Evolutionary conservation across 352 stramenopile species (phyloP), one percentile per base, ranked within the genome.

Genomic region (Thalassiosira hispida): DNA sequence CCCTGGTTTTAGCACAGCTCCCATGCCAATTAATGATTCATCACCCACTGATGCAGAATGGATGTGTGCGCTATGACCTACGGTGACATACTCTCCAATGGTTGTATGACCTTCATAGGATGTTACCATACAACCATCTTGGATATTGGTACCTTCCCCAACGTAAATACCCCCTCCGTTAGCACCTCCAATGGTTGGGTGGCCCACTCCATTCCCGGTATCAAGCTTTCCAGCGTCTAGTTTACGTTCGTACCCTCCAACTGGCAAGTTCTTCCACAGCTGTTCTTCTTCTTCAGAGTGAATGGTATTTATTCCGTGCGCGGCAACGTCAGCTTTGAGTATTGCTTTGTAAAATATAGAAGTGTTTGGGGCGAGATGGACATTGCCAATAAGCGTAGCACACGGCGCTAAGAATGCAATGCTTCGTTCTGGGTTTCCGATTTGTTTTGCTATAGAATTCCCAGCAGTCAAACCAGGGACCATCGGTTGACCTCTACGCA

Each of bases 291-390:
- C 55, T 22, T 42, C 5, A 49, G 38, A 49, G n/a, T 51, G 57
- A 59, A 84, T 73, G 31, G 69, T 77, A 29, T 79, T 73, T 23
- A 84, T 63, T 2, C 44, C 77, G 40, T 79, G 53, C 18, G 77
- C 77, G 4, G 77, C 77, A 0, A 84, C 77, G 64, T 94, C 89
- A 74, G 91, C 96, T 82, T 96, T 94, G 73, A 99, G 96, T 59
- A 98, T 93, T 29, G 97, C 94, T 86, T 97, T 97, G 91, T 99
- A 99, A 88, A 96, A 98, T 76, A 99, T 91, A 18, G 95, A 98
- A 20, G 94, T 93, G 78, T 97, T 94, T 81, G 96, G 94, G 80
- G 92, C 96, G 68, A 99, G 95, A 81, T 97, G 94, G 42, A 99
- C 96, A 79, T 97, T 96, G 53, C 96, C 96, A 71, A 99, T 96